Evolutionary conservation across 2,329 filamentous ascomycete genomes (phyloP).

Genomic region (Zopfia rhizophila): DNA sequence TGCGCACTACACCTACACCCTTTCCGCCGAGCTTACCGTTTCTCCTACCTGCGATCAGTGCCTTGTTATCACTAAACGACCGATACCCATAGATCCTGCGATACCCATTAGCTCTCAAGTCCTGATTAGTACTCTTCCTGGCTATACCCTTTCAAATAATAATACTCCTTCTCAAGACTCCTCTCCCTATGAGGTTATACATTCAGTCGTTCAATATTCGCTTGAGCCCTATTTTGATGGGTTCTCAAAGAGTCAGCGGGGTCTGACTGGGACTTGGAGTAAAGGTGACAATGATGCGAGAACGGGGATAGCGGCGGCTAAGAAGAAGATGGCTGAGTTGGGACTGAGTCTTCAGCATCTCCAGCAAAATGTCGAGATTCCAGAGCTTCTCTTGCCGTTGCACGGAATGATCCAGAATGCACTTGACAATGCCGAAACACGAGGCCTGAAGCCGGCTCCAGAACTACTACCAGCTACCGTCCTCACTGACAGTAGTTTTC

Average conservation of each 20-base stretch:
- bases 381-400: constrained; percentile 85
- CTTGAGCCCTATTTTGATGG: constrained; percentile 97
- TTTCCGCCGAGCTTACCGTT: constrained; percentile 84
- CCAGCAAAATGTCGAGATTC: constrained; percentile 98
- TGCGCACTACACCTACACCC: constrained; percentile 74
- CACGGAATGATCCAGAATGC: constrained; percentile 89
- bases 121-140: constrained; percentile 91
- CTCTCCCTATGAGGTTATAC: constrained; percentile 91
- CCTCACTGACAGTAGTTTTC: constrained; percentile 88
- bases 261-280: constrained; percentile 64
- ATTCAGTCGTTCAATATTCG: constrained; percentile 90
- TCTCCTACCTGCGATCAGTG: constrained; percentile 84
- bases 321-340: constrained; percentile 95
- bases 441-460: constrained; percentile 74
- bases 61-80: constrained; percentile 89
- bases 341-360: constrained; percentile 90
- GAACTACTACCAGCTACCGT: constrained; percentile 80
- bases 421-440: constrained; percentile 78
- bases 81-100: constrained; percentile 84
- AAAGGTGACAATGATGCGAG: constrained; percentile 89
- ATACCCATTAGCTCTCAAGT: constrained; percentile 88
- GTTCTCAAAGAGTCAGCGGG: constrained; percentile 75
- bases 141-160: constrained; percentile 76
- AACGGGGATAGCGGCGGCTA: constrained; percentile 95
- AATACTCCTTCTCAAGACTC: constrained; percentile 75